Conservation (phyloP, 768 basidiomycete genomes). For the Hebeloma cylindrosporum region DNA sequence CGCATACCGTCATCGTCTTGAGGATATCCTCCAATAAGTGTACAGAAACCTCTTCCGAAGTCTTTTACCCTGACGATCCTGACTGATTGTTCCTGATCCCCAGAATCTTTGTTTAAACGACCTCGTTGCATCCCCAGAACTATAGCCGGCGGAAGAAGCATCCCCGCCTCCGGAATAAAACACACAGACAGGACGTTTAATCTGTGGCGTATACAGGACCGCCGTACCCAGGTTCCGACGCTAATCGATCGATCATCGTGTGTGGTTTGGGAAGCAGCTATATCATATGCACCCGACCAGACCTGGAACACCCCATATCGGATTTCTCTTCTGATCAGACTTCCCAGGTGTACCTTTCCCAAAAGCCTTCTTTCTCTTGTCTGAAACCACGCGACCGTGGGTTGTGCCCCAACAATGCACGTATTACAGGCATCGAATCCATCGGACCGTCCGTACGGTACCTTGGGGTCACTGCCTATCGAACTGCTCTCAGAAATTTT, state of each 20-base stretch:
- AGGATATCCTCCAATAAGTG: conserved; percentile 11
- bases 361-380: no score
- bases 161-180: conserved; percentile 9
- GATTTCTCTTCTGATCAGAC: conserved; percentile 5
- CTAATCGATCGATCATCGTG: conserved; percentile 19
- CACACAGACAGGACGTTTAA: conserved; percentile 1
- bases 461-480: conserved; percentile 31
- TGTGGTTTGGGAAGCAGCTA: conserved; percentile 9
- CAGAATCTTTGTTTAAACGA: conserved; percentile 13
- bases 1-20: conserved; percentile 23
- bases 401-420: conserved; percentile 9
- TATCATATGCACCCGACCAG: conserved; percentile 16
- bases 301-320: conserved; percentile 10
- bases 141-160: conserved; percentile 4
- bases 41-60: conserved; percentile 7
- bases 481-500: conserved; percentile 45
- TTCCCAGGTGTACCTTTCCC: background rate
- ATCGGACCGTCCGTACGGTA: conserved; percentile 14
- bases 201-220: conserved; percentile 3
- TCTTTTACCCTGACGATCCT: conserved; percentile 16
- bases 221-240: conserved; percentile 3
- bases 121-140: background rate
- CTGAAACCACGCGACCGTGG: conserved; percentile 7
- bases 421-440: conserved; percentile 1
- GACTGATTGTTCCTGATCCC: conserved; percentile 27